A percentile compares a stretch with the other conserved stretches of the same genome.
These are phyloP conservation scores for Phoma sp. DNA, from an alignment of 2,329 filamentous ascomycete genomes.

Conservation along the genomic window DNA sequence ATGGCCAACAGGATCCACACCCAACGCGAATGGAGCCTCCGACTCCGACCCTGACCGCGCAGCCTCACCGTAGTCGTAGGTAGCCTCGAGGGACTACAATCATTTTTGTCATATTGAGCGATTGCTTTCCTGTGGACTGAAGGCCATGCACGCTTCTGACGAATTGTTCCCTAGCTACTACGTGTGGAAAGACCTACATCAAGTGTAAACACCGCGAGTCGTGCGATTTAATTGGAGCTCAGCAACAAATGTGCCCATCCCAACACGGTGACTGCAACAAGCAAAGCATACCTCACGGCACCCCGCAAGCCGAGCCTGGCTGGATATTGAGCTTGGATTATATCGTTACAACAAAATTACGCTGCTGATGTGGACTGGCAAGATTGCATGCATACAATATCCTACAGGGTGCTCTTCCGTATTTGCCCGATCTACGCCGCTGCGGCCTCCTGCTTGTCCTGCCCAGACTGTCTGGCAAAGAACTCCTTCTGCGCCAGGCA, in stretches of 20 bases:
- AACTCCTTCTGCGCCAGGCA: constrained; percentile 79
- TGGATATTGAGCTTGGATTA: not conserved
- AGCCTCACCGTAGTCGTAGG: too few relatives aligned
- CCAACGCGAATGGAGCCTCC: constrained; percentile 4
- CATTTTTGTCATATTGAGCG: too few relatives aligned
- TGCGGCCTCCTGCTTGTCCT: constrained; percentile 24
- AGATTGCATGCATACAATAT: constrained; percentile 8
- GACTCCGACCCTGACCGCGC: not conserved
- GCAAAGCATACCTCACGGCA: not conserved
- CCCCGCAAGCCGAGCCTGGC: not conserved
- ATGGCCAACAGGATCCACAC: constrained; percentile 3
- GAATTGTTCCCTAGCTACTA: too few relatives aligned
- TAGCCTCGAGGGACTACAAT: too few relatives aligned
- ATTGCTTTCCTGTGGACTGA: too few relatives aligned
- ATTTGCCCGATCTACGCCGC: constrained; percentile 15
- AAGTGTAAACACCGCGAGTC: too few relatives aligned
- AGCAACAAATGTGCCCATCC: not conserved
- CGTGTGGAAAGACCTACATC: too few relatives aligned
- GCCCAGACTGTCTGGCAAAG: constrained; percentile 57
- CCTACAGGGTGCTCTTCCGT: constrained; percentile 15
- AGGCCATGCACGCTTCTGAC: too few relatives aligned
- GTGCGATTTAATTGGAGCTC: not conserved
- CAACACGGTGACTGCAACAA: not conserved
- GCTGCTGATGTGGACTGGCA: not conserved
- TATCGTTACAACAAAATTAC: not conserved